Percentiles rank a stretch among this genome's conserved stretches.
Conservation (phyloP, 345 rosid species). For the Populus nigra region DNA sequence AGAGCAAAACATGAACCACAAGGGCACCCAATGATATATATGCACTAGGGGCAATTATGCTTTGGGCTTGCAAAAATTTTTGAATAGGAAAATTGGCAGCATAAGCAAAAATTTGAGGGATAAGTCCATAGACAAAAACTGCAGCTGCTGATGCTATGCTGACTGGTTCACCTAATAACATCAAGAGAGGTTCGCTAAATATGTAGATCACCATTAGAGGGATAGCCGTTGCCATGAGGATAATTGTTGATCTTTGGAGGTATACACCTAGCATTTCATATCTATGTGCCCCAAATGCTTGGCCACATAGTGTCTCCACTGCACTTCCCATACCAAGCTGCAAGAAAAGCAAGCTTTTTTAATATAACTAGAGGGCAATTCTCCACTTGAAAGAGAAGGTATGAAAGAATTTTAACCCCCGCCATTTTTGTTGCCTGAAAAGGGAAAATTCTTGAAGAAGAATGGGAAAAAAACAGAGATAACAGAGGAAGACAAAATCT, state of each 20-base stretch:
- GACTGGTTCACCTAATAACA: constrained; percentile 51
- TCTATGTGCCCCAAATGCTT: constrained; percentile 70
- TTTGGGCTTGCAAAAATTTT: constrained; percentile 28
- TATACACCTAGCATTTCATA: constrained; percentile 65
- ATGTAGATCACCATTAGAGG: constrained; percentile 49
- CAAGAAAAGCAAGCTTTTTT: neutral
- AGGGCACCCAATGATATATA: constrained; percentile 19
- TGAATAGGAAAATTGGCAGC: constrained; percentile 60
- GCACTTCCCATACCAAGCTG: constrained; percentile 68
- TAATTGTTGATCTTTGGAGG: constrained; percentile 63
- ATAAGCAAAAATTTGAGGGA: constrained; percentile 32
- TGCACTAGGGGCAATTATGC: constrained; percentile 26
- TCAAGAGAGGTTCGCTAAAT: constrained; percentile 49
- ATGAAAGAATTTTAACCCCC: too few relatives aligned
- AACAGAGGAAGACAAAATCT: too few relatives aligned
- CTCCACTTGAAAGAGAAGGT: neutral
- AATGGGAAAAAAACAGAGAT: too few relatives aligned
- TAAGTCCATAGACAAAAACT: constrained; percentile 30
- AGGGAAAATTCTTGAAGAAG: too few relatives aligned
- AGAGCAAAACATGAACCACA: constrained; percentile 10
- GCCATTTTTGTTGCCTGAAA: too few relatives aligned
- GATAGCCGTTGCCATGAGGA: constrained; percentile 46
- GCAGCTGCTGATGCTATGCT: constrained; percentile 59
- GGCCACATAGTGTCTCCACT: constrained; percentile 76
- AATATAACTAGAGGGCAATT: neutral